phyloP scores from a whole-genome alignment of 2,329 filamentous ascomycete genomes.

The Cytospora chrysosperma region DNA sequence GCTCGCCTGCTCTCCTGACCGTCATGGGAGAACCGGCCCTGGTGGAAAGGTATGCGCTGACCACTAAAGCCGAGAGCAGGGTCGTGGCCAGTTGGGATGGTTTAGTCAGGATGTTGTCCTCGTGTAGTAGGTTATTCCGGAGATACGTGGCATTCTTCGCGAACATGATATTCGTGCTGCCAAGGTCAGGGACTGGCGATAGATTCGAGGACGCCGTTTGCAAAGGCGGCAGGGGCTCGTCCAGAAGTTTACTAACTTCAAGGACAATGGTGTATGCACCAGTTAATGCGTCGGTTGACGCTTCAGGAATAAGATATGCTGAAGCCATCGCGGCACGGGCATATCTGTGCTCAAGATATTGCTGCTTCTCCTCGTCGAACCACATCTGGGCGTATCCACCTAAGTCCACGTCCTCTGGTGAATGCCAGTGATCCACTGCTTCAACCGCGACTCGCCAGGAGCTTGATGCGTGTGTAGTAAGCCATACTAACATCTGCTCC shows the following conservation, averaged over 20 bases:
- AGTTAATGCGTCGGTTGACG: slow-evolving; percentile 56
- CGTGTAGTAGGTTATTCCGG: slow-evolving; percentile 53
- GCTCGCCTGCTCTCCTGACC: slow-evolving; percentile 56
- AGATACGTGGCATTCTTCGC: slow-evolving; percentile 45
- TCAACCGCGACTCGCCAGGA: slow-evolving; percentile 63
- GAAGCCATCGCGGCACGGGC: slow-evolving; percentile 66
- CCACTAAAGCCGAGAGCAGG: slow-evolving; percentile 62
- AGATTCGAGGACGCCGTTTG: slow-evolving; percentile 48
- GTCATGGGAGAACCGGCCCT: slow-evolving; percentile 50
- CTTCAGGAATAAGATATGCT: slow-evolving; percentile 64
- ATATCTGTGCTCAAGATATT: slow-evolving; percentile 62
- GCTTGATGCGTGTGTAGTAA: slow-evolving; percentile 56
- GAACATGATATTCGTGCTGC: slow-evolving; percentile 36
- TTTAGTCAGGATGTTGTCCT: slow-evolving; percentile 63
- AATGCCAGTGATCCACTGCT: slow-evolving; percentile 70
- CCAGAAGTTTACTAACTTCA: slow-evolving; percentile 59
- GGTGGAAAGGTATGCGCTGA: slow-evolving; percentile 58
- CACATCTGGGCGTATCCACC: slow-evolving; percentile 57
- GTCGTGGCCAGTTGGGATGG: slow-evolving; percentile 55
- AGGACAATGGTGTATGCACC: slow-evolving; percentile 60
- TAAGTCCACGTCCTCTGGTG: slow-evolving; percentile 68
- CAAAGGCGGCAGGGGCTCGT: slow-evolving; percentile 55
- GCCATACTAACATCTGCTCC: slow-evolving; percentile 69
- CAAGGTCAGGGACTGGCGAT: slow-evolving; percentile 39
- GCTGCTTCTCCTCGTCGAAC: slow-evolving; percentile 59